Conservation (phyloP, 768 basidiomycete species). For the Floccularia luteovirens region DNA sequence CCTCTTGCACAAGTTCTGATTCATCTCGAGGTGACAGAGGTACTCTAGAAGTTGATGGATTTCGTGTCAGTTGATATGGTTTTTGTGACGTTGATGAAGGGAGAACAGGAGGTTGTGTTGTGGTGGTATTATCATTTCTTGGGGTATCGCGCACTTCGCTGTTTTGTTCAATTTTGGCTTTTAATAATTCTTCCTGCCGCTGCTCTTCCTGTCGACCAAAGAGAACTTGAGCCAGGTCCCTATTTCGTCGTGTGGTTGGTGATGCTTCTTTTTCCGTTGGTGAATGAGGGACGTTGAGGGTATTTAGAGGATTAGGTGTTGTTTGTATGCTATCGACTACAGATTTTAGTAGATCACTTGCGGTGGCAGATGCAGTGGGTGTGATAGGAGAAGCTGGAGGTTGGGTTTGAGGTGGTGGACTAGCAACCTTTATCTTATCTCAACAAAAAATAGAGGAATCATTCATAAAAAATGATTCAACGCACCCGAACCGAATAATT, state of each 20-base stretch:
- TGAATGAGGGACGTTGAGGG: constrained; percentile 11
- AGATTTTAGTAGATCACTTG: constrained; percentile 52
- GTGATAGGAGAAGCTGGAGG: constrained; percentile 27
- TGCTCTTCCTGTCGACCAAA: constrained; percentile 53
- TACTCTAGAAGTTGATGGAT: constrained; percentile 33
- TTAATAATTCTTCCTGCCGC: constrained; percentile 14
- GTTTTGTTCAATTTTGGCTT: constrained; percentile 8
- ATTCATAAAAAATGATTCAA: constrained; percentile 9
- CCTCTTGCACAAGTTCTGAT: constrained; percentile 52
- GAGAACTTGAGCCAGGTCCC: constrained; percentile 71
- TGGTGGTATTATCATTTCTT: constrained; percentile 2
- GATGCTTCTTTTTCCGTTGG: constrained; percentile 30
- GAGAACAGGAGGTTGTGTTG: constrained; percentile 14
- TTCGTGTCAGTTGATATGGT: constrained; percentile 29
- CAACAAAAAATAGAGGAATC: no score
- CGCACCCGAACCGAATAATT: constrained; percentile 59
- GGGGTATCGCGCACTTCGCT: constrained; percentile 2
- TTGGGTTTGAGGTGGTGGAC: constrained; percentile 45
- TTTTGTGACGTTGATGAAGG: constrained; percentile 19
- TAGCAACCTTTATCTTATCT: constrained; percentile 54
- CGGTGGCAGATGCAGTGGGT: constrained; percentile 23
- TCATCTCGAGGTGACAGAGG: constrained; percentile 39
- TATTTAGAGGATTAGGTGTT: constrained; percentile 5
- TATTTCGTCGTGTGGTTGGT: constrained; percentile 53
- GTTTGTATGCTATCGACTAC: constrained; percentile 43